phyloP scores from a whole-genome alignment of 176 grass and related monocot genomes.

The sorghum (Sorghum bicolor) region DNA sequence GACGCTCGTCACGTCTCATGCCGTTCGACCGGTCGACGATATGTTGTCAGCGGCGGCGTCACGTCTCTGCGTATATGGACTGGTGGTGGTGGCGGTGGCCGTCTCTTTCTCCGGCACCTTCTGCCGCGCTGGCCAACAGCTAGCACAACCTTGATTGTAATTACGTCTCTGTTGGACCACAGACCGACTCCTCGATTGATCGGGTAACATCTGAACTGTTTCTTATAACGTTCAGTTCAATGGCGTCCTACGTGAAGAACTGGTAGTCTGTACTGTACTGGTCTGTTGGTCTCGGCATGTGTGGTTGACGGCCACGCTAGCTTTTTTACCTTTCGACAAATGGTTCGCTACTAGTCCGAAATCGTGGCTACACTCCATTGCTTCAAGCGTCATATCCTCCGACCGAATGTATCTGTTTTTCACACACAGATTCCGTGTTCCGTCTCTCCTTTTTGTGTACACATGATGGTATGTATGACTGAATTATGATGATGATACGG shows the following conservation, averaged over 20 bases:
- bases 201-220: neutral
- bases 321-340: neutral
- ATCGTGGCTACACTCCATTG: neutral
- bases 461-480: neutral
- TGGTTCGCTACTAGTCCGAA: neutral
- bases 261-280: no score
- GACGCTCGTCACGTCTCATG: neutral
- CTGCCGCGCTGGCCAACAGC: no score
- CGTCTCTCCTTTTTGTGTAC: neutral
- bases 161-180: neutral
- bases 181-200: neutral
- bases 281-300: neutral
- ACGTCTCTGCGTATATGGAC: neutral
- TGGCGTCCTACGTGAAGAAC: no score
- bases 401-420: neutral
- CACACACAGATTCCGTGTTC: neutral
- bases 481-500: no score
- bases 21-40: neutral
- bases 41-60: neutral
- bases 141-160: neutral
- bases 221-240: no score
- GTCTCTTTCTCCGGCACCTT: conserved; percentile 9
- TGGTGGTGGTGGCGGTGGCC: no score
- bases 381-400: neutral
- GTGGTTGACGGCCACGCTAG: neutral